Evolutionary conservation across 1,284 basidiomycete species (phyloP).

Genomic region (Golubevia sp.): DNA sequence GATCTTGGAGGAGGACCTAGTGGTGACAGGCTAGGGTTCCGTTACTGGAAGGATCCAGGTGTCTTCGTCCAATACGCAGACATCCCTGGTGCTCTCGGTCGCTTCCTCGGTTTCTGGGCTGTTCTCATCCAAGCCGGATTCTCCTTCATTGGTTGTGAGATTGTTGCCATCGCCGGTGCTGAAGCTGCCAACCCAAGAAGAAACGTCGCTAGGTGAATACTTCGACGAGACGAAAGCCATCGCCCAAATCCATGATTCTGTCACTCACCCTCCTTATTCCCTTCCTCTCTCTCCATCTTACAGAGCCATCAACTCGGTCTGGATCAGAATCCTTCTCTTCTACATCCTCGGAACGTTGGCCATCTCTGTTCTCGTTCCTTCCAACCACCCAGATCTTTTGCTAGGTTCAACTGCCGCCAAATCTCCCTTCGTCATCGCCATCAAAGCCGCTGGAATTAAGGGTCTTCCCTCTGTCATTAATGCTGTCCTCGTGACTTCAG

Average conservation of each 20-base stretch:
- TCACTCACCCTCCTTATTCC: not conserved
- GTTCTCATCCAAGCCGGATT: slow-evolving; percentile 21
- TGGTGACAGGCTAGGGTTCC: slow-evolving; percentile 41
- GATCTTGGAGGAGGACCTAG: slow-evolving; percentile 36
- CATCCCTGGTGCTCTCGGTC: slow-evolving; percentile 9
- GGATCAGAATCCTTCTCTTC: slow-evolving; percentile 47
- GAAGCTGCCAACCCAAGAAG: slow-evolving; percentile 51
- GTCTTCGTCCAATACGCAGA: slow-evolving; percentile 62
- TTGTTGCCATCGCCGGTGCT: slow-evolving; percentile 47
- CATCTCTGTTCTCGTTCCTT: slow-evolving; percentile 44
- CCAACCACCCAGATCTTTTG: slow-evolving; percentile 24
- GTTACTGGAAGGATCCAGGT: slow-evolving; percentile 62
- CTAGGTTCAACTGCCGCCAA: slow-evolving; percentile 22
- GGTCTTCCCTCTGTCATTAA: slow-evolving; percentile 78
- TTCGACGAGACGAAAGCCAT: slow-evolving; percentile 3
- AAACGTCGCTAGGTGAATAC: slow-evolving; percentile 19
- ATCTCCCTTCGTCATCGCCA: slow-evolving; percentile 60
- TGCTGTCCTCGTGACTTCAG: slow-evolving; percentile 79
- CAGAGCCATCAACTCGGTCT: slow-evolving; percentile 44
- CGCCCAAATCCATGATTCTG: not conserved
- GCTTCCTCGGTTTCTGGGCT: slow-evolving; percentile 41
- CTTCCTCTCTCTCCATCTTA: slow-evolving; percentile 20
- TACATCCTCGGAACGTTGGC: slow-evolving; percentile 49
- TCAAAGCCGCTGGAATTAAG: slow-evolving; percentile 73
- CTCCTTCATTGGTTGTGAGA: slow-evolving; percentile 16